These are phyloP conservation scores for Penicillium angulare DNA, from an alignment of 495 filamentous ascomycete genomes.

Conservation along the genomic window DNA sequence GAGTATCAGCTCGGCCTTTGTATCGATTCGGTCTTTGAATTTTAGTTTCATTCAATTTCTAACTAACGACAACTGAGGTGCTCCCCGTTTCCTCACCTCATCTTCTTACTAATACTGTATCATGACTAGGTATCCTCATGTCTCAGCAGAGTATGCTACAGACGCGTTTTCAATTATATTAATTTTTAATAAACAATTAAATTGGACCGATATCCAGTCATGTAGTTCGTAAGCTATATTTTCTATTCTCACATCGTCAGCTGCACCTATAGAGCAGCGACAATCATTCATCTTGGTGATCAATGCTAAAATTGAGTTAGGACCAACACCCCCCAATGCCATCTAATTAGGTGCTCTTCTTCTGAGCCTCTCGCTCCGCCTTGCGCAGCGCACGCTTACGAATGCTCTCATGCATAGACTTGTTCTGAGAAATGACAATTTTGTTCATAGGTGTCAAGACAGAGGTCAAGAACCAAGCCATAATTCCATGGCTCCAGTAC, in stretches of 20 bases:
- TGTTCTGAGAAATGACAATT: slow-evolving; percentile 64
- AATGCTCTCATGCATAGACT: slow-evolving; percentile 80
- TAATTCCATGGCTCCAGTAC: slow-evolving; percentile 84
- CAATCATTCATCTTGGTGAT: slow-evolving; percentile 1
- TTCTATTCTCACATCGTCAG: neutral
- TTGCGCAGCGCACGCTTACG: slow-evolving; percentile 86
- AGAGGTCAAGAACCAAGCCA: slow-evolving; percentile 80
- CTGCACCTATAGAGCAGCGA: neutral
- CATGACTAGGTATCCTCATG: too few relatives aligned
- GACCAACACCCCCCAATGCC: neutral
- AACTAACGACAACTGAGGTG: too few relatives aligned
- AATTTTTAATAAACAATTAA: neutral
- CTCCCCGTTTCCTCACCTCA: too few relatives aligned
- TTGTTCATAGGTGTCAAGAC: slow-evolving; percentile 65
- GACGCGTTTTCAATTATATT: too few relatives aligned
- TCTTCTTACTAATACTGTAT: too few relatives aligned
- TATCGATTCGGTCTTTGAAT: too few relatives aligned
- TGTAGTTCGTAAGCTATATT: neutral
- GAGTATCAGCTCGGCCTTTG: too few relatives aligned
- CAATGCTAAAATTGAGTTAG: neutral
- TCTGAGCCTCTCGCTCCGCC: slow-evolving; percentile 69
- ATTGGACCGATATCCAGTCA: neutral
- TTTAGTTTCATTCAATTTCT: too few relatives aligned
- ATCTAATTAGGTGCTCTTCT: slow-evolving; percentile 40
- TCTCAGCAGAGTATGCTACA: too few relatives aligned